Conservation (phyloP, 2,329 filamentous ascomycete genomes). For the Xylaria sp. region DNA sequence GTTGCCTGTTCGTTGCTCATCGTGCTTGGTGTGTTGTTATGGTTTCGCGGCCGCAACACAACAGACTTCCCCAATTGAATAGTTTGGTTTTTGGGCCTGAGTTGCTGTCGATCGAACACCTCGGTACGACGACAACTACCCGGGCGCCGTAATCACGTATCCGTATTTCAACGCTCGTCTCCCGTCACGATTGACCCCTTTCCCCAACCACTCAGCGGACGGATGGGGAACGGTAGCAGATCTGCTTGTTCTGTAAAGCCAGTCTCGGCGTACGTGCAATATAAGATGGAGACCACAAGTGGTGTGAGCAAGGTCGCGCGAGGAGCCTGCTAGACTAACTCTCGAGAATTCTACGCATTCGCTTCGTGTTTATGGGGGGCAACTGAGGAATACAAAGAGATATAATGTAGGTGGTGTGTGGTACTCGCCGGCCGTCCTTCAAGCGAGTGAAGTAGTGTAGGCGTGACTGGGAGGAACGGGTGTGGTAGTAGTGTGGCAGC, state of each 20-base stretch:
- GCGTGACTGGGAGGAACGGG: constrained; percentile 31
- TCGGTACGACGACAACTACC: not conserved
- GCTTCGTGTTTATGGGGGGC: constrained; percentile 13
- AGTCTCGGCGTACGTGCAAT: constrained; percentile 10
- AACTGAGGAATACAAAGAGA: constrained; percentile 2
- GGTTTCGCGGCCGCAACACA: not conserved
- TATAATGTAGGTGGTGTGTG: constrained; percentile 7
- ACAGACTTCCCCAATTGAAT: not conserved
- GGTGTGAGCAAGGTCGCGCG: constrained; percentile 5
- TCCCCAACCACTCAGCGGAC: constrained; percentile 22
- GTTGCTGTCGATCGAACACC: constrained; percentile 5
- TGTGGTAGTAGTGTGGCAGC: constrained; percentile 4
- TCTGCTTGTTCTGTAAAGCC: constrained; percentile 4
- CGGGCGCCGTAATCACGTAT: constrained; percentile 11
- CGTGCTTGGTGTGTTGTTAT: constrained; percentile 22
- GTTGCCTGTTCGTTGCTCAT: constrained; percentile 33
- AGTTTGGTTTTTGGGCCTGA: not conserved
- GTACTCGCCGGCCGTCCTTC: constrained; percentile 7
- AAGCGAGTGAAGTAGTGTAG: constrained; percentile 12
- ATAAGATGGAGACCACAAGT: constrained; percentile 1
- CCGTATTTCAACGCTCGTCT: constrained; percentile 3
- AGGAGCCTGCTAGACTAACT: constrained; percentile 12
- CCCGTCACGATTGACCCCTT: constrained; percentile 18
- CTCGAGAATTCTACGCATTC: constrained; percentile 1
- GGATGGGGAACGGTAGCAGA: constrained; percentile 16